phyloP scores from a whole-genome alignment of 768 basidiomycete species.

The Omphalotus guepiniiformis region DNA sequence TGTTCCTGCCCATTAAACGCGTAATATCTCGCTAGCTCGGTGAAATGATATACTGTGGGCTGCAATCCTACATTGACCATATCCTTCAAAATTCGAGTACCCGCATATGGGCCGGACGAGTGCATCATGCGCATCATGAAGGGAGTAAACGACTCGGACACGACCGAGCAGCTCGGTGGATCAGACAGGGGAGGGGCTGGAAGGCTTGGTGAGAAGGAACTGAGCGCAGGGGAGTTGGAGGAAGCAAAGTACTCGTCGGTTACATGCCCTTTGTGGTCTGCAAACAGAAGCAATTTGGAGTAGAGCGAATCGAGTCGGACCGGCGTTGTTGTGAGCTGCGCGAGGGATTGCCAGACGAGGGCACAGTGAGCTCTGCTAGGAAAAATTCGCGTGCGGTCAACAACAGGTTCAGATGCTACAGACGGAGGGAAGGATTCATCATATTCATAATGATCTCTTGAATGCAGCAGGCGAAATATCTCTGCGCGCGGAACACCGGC shows the following conservation, averaged over 20 bases:
- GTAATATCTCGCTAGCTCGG: slow-evolving; percentile 3
- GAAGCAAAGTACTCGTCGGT: background rate
- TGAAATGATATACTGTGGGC: slow-evolving; percentile 7
- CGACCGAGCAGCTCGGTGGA: background rate
- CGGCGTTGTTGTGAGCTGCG: background rate
- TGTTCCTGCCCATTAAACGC: background rate
- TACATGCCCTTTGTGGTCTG: background rate
- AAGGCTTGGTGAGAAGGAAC: background rate
- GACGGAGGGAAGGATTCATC: background rate
- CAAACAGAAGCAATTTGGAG: background rate
- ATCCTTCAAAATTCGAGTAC: background rate
- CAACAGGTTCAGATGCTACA: too few species aligned
- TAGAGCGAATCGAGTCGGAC: background rate
- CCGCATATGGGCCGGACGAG: background rate
- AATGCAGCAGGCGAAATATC: background rate
- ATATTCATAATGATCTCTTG: background rate
- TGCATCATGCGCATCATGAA: background rate
- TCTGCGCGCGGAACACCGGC: background rate
- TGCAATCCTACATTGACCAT: background rate
- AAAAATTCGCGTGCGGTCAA: background rate
- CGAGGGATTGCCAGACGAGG: slow-evolving; percentile 5
- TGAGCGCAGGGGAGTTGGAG: background rate
- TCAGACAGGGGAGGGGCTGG: slow-evolving; percentile 3
- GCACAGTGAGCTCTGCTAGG: background rate
- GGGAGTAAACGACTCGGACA: background rate